Base-by-base conservation (phyloP, 257 asterid species). In the Gardenia jasminoides region DNA sequence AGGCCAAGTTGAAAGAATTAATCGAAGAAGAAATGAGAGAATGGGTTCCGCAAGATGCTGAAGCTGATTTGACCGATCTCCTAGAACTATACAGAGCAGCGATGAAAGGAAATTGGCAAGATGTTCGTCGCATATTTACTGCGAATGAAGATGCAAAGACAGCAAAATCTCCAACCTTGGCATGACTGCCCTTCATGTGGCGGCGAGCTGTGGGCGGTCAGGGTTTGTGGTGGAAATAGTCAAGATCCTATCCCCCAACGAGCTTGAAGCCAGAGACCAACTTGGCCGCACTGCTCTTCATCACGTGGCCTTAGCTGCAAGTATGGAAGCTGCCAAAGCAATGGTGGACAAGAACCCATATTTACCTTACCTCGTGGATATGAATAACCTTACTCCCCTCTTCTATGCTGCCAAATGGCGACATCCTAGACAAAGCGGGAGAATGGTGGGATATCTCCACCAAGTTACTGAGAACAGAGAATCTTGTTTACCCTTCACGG, bases 131-230 rank as follows among this genome's bases (percentile, higher is more conserved):
- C 2, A 6, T 19, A n/a, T 3, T 56, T 56, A 0, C 1, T 20
- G 2, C 0, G 0, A 1, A 56, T 19, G 0, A 12, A 12, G 6
- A 5, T 20, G 64, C 64, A 56, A 56, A 4, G 64, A 20, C 26
- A 1, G 10, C 12, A 20, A 64, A 28, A 1, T 70, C 36, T 41
- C 33, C 0, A 2, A 3, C 39, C 20, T 2, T 16, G 75, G 75
- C 3, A 22, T 70, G 36, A 70, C 75, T 6, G 75, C 75, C 22
- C 26, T 70, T 30, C 75, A 70, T 44, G 58, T 70, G 10, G 75
- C 75, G 22, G 75, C 75, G 0, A 43, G 58, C 26, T 70, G 22
- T 26, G 75, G 75, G 1, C 9, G 24, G 58, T 41, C 75, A 17
- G 22, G 2, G 15, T 70, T 43, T 4, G 75, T 44, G 58, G 11